Conservation (phyloP, 345 rosid species). For the Carallia pectinifolia region DNA sequence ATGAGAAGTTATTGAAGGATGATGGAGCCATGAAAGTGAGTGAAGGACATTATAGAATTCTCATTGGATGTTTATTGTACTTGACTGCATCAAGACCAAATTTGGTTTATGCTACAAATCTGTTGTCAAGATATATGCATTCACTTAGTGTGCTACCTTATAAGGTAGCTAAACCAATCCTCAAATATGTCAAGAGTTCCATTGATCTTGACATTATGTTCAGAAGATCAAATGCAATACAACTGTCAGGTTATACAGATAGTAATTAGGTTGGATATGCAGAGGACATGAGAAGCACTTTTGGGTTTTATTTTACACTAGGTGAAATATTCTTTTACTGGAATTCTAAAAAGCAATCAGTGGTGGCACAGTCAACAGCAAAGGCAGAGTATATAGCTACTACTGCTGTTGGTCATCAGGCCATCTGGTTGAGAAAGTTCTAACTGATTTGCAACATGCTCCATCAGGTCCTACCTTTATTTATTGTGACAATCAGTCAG, state of each 20-base stretch:
- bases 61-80: too few species aligned
- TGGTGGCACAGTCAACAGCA: neutral
- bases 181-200: neutral
- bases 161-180: neutral
- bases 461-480: neutral
- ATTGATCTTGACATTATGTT: neutral
- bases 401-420: neutral
- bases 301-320: too few species aligned
- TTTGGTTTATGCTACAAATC: too few species aligned
- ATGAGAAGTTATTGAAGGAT: neutral
- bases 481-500: neutral
- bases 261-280: neutral
- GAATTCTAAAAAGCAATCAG: neutral
- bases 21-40: too few species aligned
- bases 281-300: too few species aligned
- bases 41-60: too few species aligned
- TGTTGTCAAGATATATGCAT: neutral
- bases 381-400: neutral
- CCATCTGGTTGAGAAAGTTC: neutral
- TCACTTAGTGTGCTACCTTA: neutral
- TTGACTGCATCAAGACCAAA: neutral
- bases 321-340: neutral
- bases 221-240: too few species aligned
- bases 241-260: too few species aligned
- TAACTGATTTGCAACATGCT: neutral